Conservation (phyloP, 139 green algal species). For the Coelastrella sp. region DNA sequence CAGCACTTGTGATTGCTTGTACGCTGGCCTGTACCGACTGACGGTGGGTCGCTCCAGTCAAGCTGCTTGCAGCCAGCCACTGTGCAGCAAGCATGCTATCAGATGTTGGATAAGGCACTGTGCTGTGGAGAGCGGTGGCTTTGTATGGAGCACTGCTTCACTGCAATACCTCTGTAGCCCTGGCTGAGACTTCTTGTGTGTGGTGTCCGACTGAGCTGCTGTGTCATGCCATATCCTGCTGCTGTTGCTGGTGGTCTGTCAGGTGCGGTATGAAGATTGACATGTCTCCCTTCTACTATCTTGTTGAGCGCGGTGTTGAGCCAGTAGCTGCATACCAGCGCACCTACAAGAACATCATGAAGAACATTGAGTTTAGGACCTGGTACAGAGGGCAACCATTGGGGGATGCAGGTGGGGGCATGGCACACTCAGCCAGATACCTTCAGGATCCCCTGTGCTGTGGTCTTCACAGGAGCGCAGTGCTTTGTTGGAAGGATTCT, state of each 20-base stretch:
- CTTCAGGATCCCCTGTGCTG: neutral
- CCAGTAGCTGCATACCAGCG: conserved; percentile 64
- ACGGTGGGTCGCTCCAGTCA: neutral
- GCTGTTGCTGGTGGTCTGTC: conserved; percentile 9
- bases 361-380: conserved; percentile 69
- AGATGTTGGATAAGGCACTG: too few relatives aligned
- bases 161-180: too few relatives aligned
- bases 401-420: conserved; percentile 34
- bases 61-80: neutral
- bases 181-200: too few relatives aligned
- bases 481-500: neutral
- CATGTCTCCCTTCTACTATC: conserved; percentile 78
- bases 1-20: neutral
- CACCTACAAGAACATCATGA: conserved; percentile 65
- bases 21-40: neutral
- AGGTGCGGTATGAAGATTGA: conserved; percentile 81
- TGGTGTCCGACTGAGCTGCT: too few relatives aligned
- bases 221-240: neutral
- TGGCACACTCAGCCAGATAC: neutral
- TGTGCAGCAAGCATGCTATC: too few relatives aligned
- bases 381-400: conserved; percentile 58
- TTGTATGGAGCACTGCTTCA: too few relatives aligned
- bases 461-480: neutral
- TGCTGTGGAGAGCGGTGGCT: too few relatives aligned
- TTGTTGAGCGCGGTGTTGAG: conserved; percentile 69